phyloP scores from a whole-genome alignment of 345 rosid genomes.

The Eutrema yunnanense region DNA sequence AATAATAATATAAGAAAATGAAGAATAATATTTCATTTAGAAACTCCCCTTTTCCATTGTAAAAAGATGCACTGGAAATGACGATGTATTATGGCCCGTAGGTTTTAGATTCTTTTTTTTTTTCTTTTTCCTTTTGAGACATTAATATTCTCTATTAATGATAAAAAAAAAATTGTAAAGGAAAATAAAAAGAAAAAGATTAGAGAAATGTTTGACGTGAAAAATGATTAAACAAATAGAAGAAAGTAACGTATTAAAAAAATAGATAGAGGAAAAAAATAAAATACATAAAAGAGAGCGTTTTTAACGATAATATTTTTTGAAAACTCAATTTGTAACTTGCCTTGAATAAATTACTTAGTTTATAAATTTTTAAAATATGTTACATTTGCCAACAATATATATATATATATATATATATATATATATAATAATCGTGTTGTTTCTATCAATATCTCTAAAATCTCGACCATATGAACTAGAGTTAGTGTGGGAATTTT shows the following conservation, averaged over 20 bases:
- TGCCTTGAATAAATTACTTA: background rate
- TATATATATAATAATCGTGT: background rate
- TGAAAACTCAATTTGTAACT: background rate
- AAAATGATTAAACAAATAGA: background rate
- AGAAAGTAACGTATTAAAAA: background rate
- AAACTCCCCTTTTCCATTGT: background rate
- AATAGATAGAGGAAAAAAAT: background rate
- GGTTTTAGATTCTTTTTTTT: conserved; percentile 18
- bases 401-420: background rate
- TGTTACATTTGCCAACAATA: background rate
- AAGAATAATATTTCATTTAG: background rate
- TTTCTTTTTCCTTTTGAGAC: conserved; percentile 7
- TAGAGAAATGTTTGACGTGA: background rate
- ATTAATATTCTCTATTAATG: conserved; percentile 8
- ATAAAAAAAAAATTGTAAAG: background rate
- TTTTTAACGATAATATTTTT: background rate
- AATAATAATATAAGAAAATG: background rate
- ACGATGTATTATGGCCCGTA: conserved; percentile 28
- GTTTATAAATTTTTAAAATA: background rate
- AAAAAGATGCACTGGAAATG: conserved; percentile 16
- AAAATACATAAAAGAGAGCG: background rate
- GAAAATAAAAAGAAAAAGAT: background rate
- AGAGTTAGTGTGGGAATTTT: background rate
- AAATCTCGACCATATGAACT: background rate
- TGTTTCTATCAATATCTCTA: background rate